These are phyloP conservation scores for Ogataea methylovora DNA, from an alignment of 805 yeast species.

Conservation along the genomic window DNA sequence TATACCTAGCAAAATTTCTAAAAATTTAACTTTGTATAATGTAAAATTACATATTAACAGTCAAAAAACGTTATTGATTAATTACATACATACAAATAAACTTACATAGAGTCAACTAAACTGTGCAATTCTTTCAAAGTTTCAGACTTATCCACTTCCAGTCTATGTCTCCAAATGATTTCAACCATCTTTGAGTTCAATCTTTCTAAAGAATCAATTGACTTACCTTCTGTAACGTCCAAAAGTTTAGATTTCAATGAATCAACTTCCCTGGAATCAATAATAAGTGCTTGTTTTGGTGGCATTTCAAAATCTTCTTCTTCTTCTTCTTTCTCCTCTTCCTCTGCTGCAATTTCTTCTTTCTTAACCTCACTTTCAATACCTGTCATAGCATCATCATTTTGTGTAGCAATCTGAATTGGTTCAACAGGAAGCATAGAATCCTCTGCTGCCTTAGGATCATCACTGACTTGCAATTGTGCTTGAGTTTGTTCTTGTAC, in stretches of 20 bases:
- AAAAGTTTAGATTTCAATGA: slow-evolving; percentile 27
- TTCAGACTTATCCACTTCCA: slow-evolving; percentile 34
- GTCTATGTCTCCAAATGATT: slow-evolving; percentile 61
- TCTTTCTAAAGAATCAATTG: slow-evolving; percentile 52
- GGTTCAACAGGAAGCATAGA: slow-evolving; percentile 8
- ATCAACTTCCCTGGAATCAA: slow-evolving; percentile 26
- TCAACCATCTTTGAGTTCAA: slow-evolving; percentile 65
- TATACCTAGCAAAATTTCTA: too few relatives aligned
- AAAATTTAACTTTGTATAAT: too few relatives aligned
- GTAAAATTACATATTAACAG: too few relatives aligned
- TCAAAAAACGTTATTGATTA: too few relatives aligned
- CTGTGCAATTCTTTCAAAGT: slow-evolving; percentile 29
- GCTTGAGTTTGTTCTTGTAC: slow-evolving; percentile 10
- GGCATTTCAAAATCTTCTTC: slow-evolving; percentile 19
- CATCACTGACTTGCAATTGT: slow-evolving; percentile 11
- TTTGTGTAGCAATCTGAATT: slow-evolving; percentile 6
- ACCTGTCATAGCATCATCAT: slow-evolving; percentile 5
- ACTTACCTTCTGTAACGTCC: slow-evolving; percentile 27
- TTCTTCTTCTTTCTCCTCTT: slow-evolving; percentile 5
- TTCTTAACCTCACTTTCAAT: slow-evolving; percentile 8
- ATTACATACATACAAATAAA: too few relatives aligned
- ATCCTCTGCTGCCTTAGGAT: background rate
- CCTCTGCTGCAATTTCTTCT: slow-evolving; percentile 4
- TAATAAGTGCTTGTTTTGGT: slow-evolving; percentile 14
- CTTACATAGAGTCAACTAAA: too few relatives aligned